phyloP scores from a whole-genome alignment of 352 stramenopile species.

The Globisporangium radiosum region DNA sequence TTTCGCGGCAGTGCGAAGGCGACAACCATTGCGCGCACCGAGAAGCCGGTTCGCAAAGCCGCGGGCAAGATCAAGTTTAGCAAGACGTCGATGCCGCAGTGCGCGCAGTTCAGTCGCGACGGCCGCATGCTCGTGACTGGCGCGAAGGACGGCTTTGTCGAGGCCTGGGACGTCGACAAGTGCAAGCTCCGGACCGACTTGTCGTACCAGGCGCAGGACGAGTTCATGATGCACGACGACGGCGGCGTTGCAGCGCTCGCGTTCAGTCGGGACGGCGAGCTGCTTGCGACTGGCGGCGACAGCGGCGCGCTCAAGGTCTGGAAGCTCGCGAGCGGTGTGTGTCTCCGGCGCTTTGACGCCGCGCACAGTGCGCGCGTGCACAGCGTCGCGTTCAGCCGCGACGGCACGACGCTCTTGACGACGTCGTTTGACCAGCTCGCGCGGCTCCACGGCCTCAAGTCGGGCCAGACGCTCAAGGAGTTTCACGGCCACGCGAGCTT shows the following conservation, averaged over 20 bases:
- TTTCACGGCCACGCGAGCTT: conserved; percentile 91
- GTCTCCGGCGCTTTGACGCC: conserved; percentile 85
- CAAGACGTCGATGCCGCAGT: conserved; percentile 76
- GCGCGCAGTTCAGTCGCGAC: conserved; percentile 84
- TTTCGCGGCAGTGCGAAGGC: conserved; percentile 66
- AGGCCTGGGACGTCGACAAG: conserved; percentile 91
- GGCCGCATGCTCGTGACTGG: conserved; percentile 88
- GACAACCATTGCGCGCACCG: conserved; percentile 39
- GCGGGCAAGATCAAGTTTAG: conserved; percentile 88
- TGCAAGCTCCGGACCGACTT: conserved; percentile 88
- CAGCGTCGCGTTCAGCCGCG: conserved; percentile 86
- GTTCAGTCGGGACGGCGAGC: conserved; percentile 79
- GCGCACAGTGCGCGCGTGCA: conserved; percentile 78
- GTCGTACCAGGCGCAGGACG: conserved; percentile 89
- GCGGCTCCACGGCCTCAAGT: conserved; percentile 92
- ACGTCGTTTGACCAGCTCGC: conserved; percentile 85
- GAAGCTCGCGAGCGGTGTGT: conserved; percentile 87
- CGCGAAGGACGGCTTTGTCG: conserved; percentile 93
- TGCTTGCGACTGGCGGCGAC: conserved; percentile 85
- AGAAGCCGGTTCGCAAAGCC: conserved; percentile 59
- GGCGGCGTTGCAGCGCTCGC: conserved; percentile 79
- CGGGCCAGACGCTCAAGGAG: conserved; percentile 90
- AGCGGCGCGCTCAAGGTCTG: conserved; percentile 90
- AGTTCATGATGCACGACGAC: conserved; percentile 93
- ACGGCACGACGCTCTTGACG: conserved; percentile 88